Conservation (phyloP, 148 eudicot genomes). For the Cornus kousa region DNA sequence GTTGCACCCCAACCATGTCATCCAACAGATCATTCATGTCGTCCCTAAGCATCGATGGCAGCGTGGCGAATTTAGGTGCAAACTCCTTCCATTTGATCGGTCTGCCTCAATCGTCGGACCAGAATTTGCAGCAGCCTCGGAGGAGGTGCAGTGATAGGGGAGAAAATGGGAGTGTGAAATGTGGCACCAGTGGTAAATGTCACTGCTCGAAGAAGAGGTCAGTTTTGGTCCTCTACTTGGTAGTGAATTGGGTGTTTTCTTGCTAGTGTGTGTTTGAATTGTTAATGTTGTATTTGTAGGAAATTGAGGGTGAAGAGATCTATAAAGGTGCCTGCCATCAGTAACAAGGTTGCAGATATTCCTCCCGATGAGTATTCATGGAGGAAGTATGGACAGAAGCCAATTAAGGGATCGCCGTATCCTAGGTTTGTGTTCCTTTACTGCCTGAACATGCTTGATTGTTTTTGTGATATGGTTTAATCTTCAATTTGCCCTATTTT, state of each 20-base stretch:
- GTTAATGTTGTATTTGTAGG: constrained; percentile 27
- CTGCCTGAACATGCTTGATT: background rate
- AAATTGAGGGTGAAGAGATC: constrained; percentile 53
- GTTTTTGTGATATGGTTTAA: too few relatives aligned
- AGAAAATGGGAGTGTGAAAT: constrained; percentile 45
- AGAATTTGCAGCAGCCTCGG: constrained; percentile 26
- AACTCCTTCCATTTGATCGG: constrained; percentile 48
- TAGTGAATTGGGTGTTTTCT: background rate
- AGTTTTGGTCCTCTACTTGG: background rate
- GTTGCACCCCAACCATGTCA: constrained; percentile 38
- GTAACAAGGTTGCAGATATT: constrained; percentile 57
- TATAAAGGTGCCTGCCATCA: constrained; percentile 56
- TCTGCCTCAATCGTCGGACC: constrained; percentile 40
- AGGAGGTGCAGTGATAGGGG: constrained; percentile 39
- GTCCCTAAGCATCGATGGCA: constrained; percentile 50
- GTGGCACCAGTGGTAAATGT: constrained; percentile 45
- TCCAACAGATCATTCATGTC: constrained; percentile 51
- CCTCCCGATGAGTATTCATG: constrained; percentile 60
- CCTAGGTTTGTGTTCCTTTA: constrained; percentile 36
- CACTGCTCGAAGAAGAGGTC: constrained; percentile 61
- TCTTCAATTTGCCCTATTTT: background rate
- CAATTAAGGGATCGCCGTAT: constrained; percentile 66
- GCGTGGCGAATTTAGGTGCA: constrained; percentile 23
- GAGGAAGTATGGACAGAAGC: constrained; percentile 70
- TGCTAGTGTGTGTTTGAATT: background rate